Evolutionary conservation across 2,329 filamentous ascomycete genomes (phyloP).

Genomic region (Pseudogymnoascus sp.): DNA sequence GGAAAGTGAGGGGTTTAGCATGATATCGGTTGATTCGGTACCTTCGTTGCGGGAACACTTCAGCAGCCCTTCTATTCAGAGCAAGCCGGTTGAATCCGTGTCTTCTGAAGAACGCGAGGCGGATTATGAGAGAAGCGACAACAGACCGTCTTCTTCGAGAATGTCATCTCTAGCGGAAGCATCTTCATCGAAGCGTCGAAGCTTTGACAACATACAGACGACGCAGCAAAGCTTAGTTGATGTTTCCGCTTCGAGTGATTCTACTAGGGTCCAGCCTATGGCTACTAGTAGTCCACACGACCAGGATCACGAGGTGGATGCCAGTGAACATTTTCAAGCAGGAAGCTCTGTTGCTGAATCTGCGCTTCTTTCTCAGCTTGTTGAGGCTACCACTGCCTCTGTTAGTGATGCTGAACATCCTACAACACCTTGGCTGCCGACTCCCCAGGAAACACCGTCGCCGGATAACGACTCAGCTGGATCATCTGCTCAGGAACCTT

Average conservation of each 20-base stretch:
- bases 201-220: background rate
- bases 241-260: background rate
- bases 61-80: conserved; percentile 27
- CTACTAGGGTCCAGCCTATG: background rate
- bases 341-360: background rate
- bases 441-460: conserved; percentile 27
- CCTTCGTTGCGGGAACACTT: conserved; percentile 39
- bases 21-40: conserved; percentile 47
- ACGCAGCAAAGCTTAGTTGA: background rate
- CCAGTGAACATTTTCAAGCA: background rate
- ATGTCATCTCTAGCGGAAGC: background rate
- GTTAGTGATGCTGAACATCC: background rate
- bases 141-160: background rate
- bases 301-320: background rate
- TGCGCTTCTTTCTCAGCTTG: background rate
- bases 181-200: background rate
- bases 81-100: conserved; percentile 12
- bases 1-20: conserved; percentile 50
- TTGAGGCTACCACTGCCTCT: background rate
- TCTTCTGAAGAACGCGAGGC: background rate
- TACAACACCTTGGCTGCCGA: conserved; percentile 17
- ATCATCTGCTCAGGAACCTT: background rate
- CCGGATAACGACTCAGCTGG: conserved; percentile 14
- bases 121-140: background rate
- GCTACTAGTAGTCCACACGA: background rate